Evolutionary conservation across 2,329 filamentous ascomycete genomes (phyloP), one percentile per base, ranked within the genome.

Genomic region (Thermomyces lanuginosus): DNA sequence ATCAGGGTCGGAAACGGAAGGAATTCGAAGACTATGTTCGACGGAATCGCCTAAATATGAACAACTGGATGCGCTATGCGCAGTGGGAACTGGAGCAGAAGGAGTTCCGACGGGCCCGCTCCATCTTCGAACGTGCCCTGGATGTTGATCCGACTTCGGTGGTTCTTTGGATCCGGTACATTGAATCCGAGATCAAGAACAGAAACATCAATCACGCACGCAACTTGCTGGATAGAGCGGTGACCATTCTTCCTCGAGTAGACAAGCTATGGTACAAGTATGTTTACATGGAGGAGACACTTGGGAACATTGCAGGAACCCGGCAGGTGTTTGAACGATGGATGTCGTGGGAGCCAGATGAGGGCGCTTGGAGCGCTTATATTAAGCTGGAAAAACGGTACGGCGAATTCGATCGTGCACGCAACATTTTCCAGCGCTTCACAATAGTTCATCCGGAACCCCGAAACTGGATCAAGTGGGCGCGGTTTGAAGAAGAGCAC

Each of bases 251-350:
- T 20, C 89, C 89, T 4, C 66, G 89, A 31, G 71, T 95, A 21
- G 83, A 95, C 51, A 95, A 95, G 63, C 61, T 98, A 17, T 98
- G 89, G 89, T 98, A 92, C 63, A 95, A 95, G 53, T 98, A 93
- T 61, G 82, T 92, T 14, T 92, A 92, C 51, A 91, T 92, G 77
- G 86, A 95, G 60, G 89, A 98, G 65, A 95, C 86, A 57, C 66
- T 98, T 29, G 83, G 83, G 5, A 93, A 98, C 44, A 75, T 98
- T 25, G 73, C 84, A 3, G 89, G 86, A 18, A 91, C 83, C 2
- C 66, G 89, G 32, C 81, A 92, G 42, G 81, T 95, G 0, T 98
- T 95, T 49, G 89, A 98, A 58, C 68, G 89, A 23, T 98, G 89
- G 89, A 86, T 98, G 77, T 76, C 79, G 36, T 98, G 89, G 89